These are phyloP conservation scores for Entomortierella lignicola DNA, from an alignment of 192 early-diverging fungal species.

Conservation along the genomic window DNA sequence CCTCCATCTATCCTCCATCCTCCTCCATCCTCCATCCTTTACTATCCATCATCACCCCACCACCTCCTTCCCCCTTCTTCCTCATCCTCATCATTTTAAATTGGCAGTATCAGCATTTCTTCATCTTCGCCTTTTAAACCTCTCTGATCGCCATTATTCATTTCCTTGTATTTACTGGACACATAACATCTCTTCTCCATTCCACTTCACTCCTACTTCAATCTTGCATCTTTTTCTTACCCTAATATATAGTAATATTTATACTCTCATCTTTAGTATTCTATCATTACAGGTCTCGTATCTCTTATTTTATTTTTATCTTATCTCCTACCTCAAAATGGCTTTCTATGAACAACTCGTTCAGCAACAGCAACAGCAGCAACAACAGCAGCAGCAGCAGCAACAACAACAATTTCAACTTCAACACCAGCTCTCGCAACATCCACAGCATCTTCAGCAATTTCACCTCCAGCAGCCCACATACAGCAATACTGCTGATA, in stretches of 20 bases:
- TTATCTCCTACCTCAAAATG: constrained; percentile 14
- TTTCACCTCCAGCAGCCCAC: constrained; percentile 13
- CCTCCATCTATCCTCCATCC: too few species aligned
- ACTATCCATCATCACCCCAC: background rate
- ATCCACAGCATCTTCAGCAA: constrained; percentile 14
- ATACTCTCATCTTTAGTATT: too few species aligned
- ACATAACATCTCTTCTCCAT: background rate
- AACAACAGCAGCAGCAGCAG: constrained; percentile 13
- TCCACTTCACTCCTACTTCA: background rate
- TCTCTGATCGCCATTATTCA: too few species aligned
- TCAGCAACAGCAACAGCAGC: constrained; percentile 32
- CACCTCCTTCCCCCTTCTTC: too few species aligned
- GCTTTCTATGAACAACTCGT: constrained; percentile 35
- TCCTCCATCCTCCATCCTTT: background rate
- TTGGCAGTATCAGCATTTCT: too few species aligned
- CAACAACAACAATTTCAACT: constrained; percentile 10
- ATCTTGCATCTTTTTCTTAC: background rate
- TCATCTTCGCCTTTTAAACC: too few species aligned
- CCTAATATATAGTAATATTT: too few species aligned
- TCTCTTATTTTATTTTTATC: too few species aligned
- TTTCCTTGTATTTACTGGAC: too few species aligned
- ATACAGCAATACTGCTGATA: constrained; percentile 17
- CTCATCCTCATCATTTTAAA: too few species aligned
- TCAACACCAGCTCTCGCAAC: constrained; percentile 16
- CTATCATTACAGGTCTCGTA: too few species aligned